Percentiles rank a stretch among this genome's conserved stretches.
Conservation (phyloP, 2,329 filamentous ascomycete genomes). For the Pestalotiopsis sp. region DNA sequence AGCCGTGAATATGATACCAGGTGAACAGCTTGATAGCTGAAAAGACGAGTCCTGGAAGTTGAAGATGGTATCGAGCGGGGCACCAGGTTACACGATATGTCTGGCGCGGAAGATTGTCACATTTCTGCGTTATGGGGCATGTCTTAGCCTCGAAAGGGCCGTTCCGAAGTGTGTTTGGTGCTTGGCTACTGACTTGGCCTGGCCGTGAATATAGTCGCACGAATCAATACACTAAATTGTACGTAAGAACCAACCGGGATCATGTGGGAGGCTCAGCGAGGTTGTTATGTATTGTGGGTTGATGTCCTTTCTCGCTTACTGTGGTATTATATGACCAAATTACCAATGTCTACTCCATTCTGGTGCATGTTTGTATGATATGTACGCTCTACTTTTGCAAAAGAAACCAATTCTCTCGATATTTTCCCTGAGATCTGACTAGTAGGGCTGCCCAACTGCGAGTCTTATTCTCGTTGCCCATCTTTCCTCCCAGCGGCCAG, state of each 20-base stretch:
- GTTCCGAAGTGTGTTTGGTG: constrained; percentile 1
- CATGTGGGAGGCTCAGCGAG: background rate
- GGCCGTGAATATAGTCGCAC: background rate
- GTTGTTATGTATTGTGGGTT: background rate
- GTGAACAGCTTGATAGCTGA: background rate
- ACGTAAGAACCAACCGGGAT: constrained; percentile 9
- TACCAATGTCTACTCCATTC: background rate
- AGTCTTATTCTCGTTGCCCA: too few species aligned
- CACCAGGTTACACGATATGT: background rate
- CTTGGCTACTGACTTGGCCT: background rate
- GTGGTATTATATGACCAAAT: background rate
- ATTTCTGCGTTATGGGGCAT: background rate
- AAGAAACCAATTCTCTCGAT: too few species aligned
- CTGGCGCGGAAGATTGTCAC: background rate
- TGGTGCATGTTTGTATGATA: background rate
- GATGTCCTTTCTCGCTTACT: background rate
- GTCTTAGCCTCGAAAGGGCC: constrained; percentile 1
- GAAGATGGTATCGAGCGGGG: background rate
- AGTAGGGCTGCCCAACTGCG: too few species aligned
- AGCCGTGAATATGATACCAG: background rate
- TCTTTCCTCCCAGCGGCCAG: too few species aligned
- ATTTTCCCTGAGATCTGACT: too few species aligned
- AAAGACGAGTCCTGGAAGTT: background rate
- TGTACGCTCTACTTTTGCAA: background rate
- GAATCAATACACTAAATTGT: constrained; percentile 1